Conservation (phyloP, 106 monocot species). For the Dendrobium huoshanense region DNA sequence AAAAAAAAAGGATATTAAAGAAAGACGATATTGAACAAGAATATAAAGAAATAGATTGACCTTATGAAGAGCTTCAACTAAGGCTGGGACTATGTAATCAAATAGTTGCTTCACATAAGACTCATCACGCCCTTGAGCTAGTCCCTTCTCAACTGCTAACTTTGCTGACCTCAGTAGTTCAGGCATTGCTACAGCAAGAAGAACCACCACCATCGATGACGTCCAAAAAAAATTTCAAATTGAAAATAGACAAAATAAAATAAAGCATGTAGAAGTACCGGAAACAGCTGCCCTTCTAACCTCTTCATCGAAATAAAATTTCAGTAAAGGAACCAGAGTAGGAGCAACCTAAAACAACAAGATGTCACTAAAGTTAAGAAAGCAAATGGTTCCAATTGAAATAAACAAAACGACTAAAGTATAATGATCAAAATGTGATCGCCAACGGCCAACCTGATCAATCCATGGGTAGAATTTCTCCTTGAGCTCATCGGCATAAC, state of each 20-base stretch:
- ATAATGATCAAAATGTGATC: background rate
- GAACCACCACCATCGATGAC: background rate
- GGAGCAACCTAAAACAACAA: slow-evolving; percentile 71
- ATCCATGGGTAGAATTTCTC: slow-evolving; percentile 98
- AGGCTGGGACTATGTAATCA: slow-evolving; percentile 80
- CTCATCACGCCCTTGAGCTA: slow-evolving; percentile 76
- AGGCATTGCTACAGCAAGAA: slow-evolving; percentile 61
- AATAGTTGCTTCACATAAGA: slow-evolving; percentile 85
- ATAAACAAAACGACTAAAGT: background rate
- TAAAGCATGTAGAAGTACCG: slow-evolving; percentile 29
- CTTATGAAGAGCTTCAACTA: slow-evolving; percentile 94
- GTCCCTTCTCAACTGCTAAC: slow-evolving; percentile 83
- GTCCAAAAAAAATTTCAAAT: background rate
- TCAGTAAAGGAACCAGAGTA: slow-evolving; percentile 83
- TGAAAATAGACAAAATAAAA: background rate
- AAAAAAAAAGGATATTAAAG: background rate
- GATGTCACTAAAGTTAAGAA: background rate
- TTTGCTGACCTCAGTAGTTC: slow-evolving; percentile 89
- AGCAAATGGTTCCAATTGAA: background rate
- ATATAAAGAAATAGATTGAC: slow-evolving; percentile 13
- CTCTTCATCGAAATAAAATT: slow-evolving; percentile 98
- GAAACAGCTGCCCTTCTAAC: slow-evolving; percentile 94
- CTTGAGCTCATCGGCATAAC: slow-evolving; percentile 92
- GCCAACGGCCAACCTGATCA: slow-evolving; percentile 67
- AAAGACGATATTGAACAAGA: background rate